phyloP scores from a whole-genome alignment of 352 stramenopile genomes.

The Phytopythium oedochilum region DNA sequence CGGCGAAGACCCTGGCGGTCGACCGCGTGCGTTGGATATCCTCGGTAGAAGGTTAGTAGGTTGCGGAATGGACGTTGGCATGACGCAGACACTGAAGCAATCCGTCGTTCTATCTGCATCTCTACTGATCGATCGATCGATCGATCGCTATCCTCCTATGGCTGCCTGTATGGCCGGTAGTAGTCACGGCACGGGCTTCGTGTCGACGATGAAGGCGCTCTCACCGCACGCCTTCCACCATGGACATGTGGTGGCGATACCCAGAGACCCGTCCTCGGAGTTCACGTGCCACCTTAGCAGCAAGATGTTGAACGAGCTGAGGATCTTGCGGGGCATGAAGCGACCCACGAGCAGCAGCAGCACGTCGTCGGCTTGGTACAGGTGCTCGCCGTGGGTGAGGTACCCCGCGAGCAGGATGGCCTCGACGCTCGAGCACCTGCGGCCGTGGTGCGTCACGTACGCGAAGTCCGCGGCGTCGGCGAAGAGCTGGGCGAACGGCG shows the following conservation, averaged over 20 bases:
- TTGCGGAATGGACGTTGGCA: neutral
- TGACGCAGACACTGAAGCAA: neutral
- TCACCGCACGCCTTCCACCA: slow-evolving; percentile 19
- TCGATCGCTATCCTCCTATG: too few relatives aligned
- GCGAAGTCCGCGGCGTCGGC: slow-evolving; percentile 16
- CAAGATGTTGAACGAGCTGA: slow-evolving; percentile 22
- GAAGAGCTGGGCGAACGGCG: slow-evolving; percentile 11
- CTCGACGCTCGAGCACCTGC: slow-evolving; percentile 9
- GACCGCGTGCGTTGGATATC: neutral
- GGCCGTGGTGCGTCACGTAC: slow-evolving; percentile 7
- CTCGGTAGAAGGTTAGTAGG: slow-evolving; percentile 2
- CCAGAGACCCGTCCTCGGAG: slow-evolving; percentile 12
- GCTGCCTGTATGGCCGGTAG: too few relatives aligned
- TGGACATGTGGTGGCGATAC: slow-evolving; percentile 11
- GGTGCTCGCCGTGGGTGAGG: slow-evolving; percentile 13
- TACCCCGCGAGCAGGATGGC: slow-evolving; percentile 11
- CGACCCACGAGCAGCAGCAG: slow-evolving; percentile 14
- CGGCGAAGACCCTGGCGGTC: neutral
- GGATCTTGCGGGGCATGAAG: slow-evolving; percentile 11
- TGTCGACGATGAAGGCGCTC: neutral
- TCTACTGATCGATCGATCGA: too few relatives aligned
- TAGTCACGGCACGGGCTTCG: neutral
- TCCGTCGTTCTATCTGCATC: neutral
- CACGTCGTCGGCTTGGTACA: slow-evolving; percentile 13
- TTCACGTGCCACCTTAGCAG: slow-evolving; percentile 19